Percentiles rank a stretch among this genome's conserved stretches.
These are phyloP conservation scores for Micractinium conductrix DNA, from an alignment of 139 green algal genomes.

Conservation along the genomic window DNA sequence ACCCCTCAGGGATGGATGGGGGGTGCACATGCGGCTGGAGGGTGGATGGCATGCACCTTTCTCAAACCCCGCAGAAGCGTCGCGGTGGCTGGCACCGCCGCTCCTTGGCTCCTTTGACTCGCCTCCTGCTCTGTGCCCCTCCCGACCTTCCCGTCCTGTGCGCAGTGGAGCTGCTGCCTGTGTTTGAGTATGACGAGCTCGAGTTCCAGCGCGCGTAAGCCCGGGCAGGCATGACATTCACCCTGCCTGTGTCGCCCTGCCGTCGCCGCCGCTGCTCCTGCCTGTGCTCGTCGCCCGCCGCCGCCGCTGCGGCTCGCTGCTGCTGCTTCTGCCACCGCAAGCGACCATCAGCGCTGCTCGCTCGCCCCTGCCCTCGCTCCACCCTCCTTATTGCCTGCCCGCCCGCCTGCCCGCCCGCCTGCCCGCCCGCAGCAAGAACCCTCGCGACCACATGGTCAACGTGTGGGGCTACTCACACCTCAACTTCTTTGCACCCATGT, in stretches of 20 bases:
- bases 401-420: not conserved
- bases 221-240: not conserved
- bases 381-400: too few relatives aligned
- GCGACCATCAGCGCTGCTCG: not conserved
- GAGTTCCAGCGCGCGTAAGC: constrained; percentile 79
- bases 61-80: not conserved
- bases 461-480: constrained; percentile 95
- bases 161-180: constrained; percentile 90
- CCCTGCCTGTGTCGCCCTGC: too few relatives aligned
- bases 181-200: constrained; percentile 96
- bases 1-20: not conserved
- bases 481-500: constrained; percentile 89
- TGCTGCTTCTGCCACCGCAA: not conserved
- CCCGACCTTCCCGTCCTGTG: not conserved
- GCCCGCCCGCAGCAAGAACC: constrained; percentile 63
- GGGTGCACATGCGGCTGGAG: not conserved
- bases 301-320: too few relatives aligned
- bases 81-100: not conserved
- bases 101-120: not conserved
- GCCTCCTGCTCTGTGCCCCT: not conserved
- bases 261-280: too few relatives aligned
- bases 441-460: constrained; percentile 86
- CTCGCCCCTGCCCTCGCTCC: too few relatives aligned
- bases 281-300: too few relatives aligned
- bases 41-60: not conserved